Percentiles rank a stretch among this genome's conserved stretches.
Conservation (phyloP, 176 grass and related monocot species). For the Thalia dealbata region DNA sequence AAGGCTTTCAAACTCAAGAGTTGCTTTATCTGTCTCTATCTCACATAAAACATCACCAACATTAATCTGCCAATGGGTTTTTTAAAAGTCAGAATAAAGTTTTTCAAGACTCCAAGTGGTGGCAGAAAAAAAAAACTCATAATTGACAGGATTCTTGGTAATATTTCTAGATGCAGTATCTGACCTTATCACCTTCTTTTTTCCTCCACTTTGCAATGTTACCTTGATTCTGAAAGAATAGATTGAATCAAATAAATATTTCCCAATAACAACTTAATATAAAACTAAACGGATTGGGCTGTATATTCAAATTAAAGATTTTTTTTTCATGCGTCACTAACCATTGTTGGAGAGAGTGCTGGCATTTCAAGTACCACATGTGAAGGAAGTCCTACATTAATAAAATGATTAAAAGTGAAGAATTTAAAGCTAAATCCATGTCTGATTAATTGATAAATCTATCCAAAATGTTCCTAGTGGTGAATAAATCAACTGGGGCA, state of each 20-base stretch:
- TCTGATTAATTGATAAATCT: background rate
- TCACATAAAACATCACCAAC: constrained; percentile 94
- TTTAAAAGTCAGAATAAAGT: constrained; percentile 1
- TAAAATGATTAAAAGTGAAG: constrained; percentile 7
- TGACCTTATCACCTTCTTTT: constrained; percentile 94
- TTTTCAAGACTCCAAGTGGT: background rate
- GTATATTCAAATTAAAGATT: constrained; percentile 12
- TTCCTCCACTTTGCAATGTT: constrained; percentile 95
- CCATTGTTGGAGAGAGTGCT: constrained; percentile 91
- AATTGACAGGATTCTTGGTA: background rate
- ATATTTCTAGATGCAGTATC: background rate
- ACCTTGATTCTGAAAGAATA: constrained; percentile 78
- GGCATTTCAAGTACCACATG: constrained; percentile 85
- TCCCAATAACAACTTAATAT: too few species aligned
- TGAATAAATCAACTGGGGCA: background rate
- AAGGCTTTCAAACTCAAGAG: constrained; percentile 85
- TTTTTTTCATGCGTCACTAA: constrained; percentile 26
- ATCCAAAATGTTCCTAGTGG: background rate
- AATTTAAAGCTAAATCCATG: background rate
- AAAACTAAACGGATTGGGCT: too few species aligned
- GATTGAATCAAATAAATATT: constrained; percentile 12
- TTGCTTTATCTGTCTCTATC: constrained; percentile 99
- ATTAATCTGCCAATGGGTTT: constrained; percentile 59
- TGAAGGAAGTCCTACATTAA: constrained; percentile 52
- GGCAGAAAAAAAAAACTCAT: background rate